Evolutionary conservation across 208 protist genomes (phyloP), one percentile per base, ranked within the genome.

Genomic region (Blechomonas ayalai): DNA sequence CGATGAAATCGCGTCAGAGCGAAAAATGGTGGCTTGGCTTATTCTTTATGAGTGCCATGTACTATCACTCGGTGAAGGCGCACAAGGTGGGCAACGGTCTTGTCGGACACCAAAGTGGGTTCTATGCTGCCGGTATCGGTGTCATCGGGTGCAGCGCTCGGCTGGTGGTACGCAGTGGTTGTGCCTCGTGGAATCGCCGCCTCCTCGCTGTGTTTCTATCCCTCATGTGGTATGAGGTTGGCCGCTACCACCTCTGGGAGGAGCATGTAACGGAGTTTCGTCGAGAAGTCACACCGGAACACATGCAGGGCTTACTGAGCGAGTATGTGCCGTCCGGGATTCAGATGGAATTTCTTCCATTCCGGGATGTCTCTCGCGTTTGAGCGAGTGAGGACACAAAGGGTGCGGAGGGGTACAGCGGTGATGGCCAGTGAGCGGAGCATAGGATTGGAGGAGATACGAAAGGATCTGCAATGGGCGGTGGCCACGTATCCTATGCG

Each of bases 221-320:
- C 15, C 58, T 92, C 13, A 70, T 87, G 61, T 92, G 83, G 83
- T 92, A 92, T 45, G 83, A 92, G 37, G 51, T 89, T 3, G 83
- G 83, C 2, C 66, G 83, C 36, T 89, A 74, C 35, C 83, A 92
- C 40, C 39, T 89, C 2, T 92, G 83, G 83, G 39, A 68, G 4
- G 83, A 88, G 41, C 50, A 92, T 56, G 63, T 51, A 8, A 68
- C 62, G 3, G 79, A 92, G 63, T 73, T 87, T 40, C 55, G 67
- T 13, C 59, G 64, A 1, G 71, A 74, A 24, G 55, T 80, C 0
- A 71, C 70, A 5, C 79, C 79, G 20, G 63, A 86, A 56, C 63
- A 68, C 22, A 72, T 65, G n/a, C 78, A 72, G 38, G 48, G 87
- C 48, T 40, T 92, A 13, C 56, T 92, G 3, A 60, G 42, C 9